phyloP scores from a whole-genome alignment of 352 stramenopile genomes.

The Peronosclerospora sorghi region DNA sequence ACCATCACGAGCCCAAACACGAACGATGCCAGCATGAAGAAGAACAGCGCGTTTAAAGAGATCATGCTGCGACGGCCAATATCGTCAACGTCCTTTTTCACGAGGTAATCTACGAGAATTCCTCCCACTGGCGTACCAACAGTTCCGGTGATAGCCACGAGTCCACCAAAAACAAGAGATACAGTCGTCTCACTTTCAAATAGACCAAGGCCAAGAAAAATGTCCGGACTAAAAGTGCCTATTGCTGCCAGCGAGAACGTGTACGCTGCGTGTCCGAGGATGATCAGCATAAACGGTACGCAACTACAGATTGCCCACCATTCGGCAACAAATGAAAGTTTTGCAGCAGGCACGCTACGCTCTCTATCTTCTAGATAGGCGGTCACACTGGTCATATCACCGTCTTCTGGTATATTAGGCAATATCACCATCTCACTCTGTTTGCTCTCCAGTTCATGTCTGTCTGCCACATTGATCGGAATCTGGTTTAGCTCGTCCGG shows the following conservation, averaged over 20 bases:
- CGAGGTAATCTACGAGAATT: constrained; percentile 51
- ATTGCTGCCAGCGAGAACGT: constrained; percentile 82
- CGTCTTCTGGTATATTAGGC: constrained; percentile 11
- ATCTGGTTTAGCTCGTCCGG: constrained; percentile 47
- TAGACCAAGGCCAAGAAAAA: constrained; percentile 86
- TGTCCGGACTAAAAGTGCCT: constrained; percentile 77
- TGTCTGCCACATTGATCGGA: constrained; percentile 20
- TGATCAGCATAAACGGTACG: constrained; percentile 67
- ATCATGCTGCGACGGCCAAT: constrained; percentile 37
- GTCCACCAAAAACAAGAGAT: constrained; percentile 76
- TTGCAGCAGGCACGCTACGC: constrained; percentile 2
- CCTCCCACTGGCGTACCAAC: constrained; percentile 84
- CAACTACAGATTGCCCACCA: constrained; percentile 60
- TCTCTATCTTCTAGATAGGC: constrained; percentile 22
- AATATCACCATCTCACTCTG: constrained; percentile 11
- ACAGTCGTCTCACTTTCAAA: constrained; percentile 77
- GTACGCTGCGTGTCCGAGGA: constrained; percentile 78
- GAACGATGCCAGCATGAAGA: constrained; percentile 45
- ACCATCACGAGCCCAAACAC: constrained; percentile 54
- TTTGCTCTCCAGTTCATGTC: constrained; percentile 15
- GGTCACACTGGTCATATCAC: constrained; percentile 15
- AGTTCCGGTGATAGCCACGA: constrained; percentile 76
- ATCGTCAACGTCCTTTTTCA: constrained; percentile 20
- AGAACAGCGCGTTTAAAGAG: constrained; percentile 56
- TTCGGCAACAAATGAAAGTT: constrained; percentile 37